phyloP scores from a whole-genome alignment of 2,329 filamentous ascomycete species.

The Penicillium sp. region DNA sequence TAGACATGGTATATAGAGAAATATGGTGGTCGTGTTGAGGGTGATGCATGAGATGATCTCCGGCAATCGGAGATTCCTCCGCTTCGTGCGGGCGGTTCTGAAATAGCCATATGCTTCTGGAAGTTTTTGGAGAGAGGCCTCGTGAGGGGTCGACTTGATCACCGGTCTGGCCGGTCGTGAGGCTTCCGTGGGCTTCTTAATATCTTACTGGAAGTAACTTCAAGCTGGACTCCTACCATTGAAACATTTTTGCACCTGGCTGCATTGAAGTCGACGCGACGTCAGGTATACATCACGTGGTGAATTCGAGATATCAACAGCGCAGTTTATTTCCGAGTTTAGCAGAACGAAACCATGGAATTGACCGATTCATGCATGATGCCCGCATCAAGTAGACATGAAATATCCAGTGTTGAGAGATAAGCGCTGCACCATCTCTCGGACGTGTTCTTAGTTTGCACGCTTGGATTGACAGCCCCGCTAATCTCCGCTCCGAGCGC shows the following conservation, averaged over 20 bases:
- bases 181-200: background rate
- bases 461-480: constrained; percentile 12
- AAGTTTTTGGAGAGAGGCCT: background rate
- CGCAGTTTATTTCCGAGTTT: background rate
- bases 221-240: background rate
- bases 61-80: background rate
- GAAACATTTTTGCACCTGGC: background rate
- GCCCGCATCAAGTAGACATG: too few species aligned
- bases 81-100: background rate
- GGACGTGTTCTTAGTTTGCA: background rate
- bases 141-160: background rate
- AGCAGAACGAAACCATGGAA: background rate
- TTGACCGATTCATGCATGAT: background rate
- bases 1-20: background rate
- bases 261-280: background rate
- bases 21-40: background rate
- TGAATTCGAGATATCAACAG: background rate
- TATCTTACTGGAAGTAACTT: too few species aligned
- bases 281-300: background rate
- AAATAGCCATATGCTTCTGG: background rate
- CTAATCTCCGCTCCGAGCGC: constrained; percentile 24
- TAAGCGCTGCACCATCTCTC: background rate
- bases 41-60: background rate
- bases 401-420: background rate
- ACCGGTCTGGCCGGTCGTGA: background rate